Evolutionary conservation across 306 rosid genomes (phyloP).

Genomic region (Begonia loranthoides): DNA sequence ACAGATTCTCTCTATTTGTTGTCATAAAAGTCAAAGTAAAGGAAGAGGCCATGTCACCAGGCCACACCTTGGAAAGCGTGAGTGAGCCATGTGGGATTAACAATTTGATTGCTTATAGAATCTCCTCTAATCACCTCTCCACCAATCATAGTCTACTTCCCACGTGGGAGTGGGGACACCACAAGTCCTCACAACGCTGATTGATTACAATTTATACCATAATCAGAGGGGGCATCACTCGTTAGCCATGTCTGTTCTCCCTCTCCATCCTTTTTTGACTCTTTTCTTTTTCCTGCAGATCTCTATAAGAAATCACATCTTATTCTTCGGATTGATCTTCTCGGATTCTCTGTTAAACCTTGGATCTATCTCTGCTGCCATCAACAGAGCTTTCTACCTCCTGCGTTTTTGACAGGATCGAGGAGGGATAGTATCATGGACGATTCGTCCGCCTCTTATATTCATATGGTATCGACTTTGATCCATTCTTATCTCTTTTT

Average conservation of each 20-base stretch:
- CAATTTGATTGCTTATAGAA: conserved; percentile 21
- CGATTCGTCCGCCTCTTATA: conserved; percentile 67
- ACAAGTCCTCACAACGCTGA: background rate
- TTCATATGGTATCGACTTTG: conserved; percentile 44
- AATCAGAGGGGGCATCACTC: background rate
- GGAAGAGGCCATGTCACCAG: conserved; percentile 1
- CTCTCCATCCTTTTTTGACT: background rate
- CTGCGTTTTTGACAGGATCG: no score
- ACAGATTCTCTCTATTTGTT: no score
- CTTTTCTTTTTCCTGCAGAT: background rate
- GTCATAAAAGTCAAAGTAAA: no score
- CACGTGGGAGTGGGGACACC: conserved; percentile 74
- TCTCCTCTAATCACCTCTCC: conserved; percentile 70
- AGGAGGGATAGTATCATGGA: conserved; percentile 23
- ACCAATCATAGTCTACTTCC: conserved; percentile 57
- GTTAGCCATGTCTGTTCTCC: background rate
- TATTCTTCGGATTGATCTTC: no score
- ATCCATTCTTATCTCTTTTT: background rate
- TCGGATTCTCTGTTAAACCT: no score
- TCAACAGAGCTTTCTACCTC: no score
- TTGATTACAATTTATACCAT: background rate
- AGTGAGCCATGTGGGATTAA: conserved; percentile 36
- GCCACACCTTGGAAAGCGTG: conserved; percentile 49
- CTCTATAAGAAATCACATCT: no score
- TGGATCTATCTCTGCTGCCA: no score